Percentiles rank a stretch among this genome's conserved stretches.
Evolutionary conservation across 2,329 filamentous ascomycete genomes (phyloP).

Genomic region (Magnaporthiopsis incrustans): DNA sequence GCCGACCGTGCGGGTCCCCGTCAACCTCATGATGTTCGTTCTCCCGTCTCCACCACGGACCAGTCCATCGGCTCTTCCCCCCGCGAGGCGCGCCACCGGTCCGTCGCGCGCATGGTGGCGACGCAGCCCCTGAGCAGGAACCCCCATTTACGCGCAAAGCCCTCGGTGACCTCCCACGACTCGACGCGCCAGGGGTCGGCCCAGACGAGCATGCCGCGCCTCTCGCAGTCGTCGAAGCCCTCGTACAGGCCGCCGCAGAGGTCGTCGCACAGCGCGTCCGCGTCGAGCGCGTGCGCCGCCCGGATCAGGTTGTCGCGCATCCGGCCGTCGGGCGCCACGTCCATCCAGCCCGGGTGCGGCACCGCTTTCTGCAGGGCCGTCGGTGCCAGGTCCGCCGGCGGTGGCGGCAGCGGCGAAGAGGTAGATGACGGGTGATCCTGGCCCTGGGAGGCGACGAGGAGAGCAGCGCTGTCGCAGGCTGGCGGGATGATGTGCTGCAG

Average conservation of each 20-base stretch:
- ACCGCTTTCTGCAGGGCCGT: slow-evolving; percentile 19
- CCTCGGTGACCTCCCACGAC: slow-evolving; percentile 33
- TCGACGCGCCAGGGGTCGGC: slow-evolving; percentile 27
- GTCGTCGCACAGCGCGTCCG: slow-evolving; percentile 23
- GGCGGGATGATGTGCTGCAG: background rate
- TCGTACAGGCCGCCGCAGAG: slow-evolving; percentile 13
- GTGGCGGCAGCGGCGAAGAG: too few relatives aligned
- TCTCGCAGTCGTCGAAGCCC: slow-evolving; percentile 18
- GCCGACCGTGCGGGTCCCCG: slow-evolving; percentile 42
- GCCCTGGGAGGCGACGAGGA: background rate
- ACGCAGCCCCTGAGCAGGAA: slow-evolving; percentile 30
- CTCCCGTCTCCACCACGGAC: background rate
- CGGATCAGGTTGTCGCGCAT: slow-evolving; percentile 23
- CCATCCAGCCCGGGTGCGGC: slow-evolving; percentile 22
- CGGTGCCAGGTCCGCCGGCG: slow-evolving; percentile 16
- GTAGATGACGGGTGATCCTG: too few relatives aligned
- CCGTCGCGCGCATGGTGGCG: slow-evolving; percentile 25
- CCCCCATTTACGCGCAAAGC: slow-evolving; percentile 29
- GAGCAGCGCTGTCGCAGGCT: slow-evolving; percentile 1
- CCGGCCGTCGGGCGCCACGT: slow-evolving; percentile 17
- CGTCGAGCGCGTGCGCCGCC: slow-evolving; percentile 14
- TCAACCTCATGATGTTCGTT: slow-evolving; percentile 38
- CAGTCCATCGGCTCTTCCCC: slow-evolving; percentile 16
- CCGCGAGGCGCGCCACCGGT: slow-evolving; percentile 27
- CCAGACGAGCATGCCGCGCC: slow-evolving; percentile 28